A percentile compares a stretch with the other conserved stretches of the same genome.
phyloP scores from a whole-genome alignment of 2,329 filamentous ascomycete genomes.

The Hypoxylon sp. region DNA sequence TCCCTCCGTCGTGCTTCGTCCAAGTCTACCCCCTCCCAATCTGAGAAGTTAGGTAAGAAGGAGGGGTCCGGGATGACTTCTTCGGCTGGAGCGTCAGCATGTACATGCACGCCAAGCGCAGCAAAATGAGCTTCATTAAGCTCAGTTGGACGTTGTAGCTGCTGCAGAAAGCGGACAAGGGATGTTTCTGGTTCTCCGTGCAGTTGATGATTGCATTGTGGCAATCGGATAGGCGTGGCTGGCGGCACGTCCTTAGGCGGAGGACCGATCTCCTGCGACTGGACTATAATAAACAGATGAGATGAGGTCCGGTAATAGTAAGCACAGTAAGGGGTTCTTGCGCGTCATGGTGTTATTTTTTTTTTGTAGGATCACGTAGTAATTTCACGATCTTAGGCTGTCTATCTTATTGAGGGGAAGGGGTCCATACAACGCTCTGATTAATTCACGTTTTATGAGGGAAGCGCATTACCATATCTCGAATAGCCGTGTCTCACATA shows the following conservation, averaged over 20 bases:
- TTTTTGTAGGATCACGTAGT: slow-evolving; percentile 1
- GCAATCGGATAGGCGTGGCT: slow-evolving; percentile 67
- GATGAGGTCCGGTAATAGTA: slow-evolving; percentile 28
- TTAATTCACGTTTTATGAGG: slow-evolving; percentile 16
- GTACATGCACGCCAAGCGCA: slow-evolving; percentile 70
- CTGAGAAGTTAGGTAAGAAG: slow-evolving; percentile 66
- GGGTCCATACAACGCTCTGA: slow-evolving; percentile 11
- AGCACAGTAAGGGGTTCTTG: neutral
- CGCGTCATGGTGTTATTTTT: slow-evolving; percentile 2
- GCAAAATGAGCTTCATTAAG: slow-evolving; percentile 65
- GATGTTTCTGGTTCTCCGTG: slow-evolving; percentile 50
- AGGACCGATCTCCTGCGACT: slow-evolving; percentile 44
- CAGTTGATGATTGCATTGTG: slow-evolving; percentile 56
- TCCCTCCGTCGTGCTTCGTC: slow-evolving; percentile 66
- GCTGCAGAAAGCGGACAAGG: slow-evolving; percentile 65
- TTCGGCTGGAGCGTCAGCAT: slow-evolving; percentile 61
- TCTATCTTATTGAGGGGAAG: slow-evolving; percentile 2
- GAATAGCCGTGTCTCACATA: slow-evolving; percentile 18
- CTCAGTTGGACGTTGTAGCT: slow-evolving; percentile 66
- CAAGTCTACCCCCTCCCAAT: slow-evolving; percentile 63
- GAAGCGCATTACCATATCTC: neutral
- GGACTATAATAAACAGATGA: slow-evolving; percentile 48
- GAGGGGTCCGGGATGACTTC: slow-evolving; percentile 68
- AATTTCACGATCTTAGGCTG: slow-evolving; percentile 9
- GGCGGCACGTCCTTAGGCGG: slow-evolving; percentile 67